Percentiles rank a stretch among this genome's conserved stretches.
phyloP scores from a whole-genome alignment of 2,329 filamentous ascomycete genomes.

The Calonectria pseudoturangicola region DNA sequence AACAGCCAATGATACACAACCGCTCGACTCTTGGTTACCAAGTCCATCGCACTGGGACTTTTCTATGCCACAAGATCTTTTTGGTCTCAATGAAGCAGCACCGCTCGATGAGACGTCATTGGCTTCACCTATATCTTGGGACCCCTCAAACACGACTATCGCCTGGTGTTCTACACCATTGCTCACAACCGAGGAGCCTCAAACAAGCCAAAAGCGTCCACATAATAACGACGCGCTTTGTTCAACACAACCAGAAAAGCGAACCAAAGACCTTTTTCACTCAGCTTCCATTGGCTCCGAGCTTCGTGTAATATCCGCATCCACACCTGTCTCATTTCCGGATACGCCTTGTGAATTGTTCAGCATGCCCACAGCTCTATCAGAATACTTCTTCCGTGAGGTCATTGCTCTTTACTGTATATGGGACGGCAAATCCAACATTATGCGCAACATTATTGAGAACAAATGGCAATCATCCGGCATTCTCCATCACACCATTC shows the following conservation, averaged over 20 bases:
- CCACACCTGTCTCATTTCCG: not conserved
- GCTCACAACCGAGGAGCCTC: not conserved
- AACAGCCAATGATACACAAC: not conserved
- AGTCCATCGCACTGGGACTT: constrained; percentile 31
- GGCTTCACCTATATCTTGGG: not conserved
- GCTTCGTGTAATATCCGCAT: not conserved
- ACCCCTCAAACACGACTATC: not conserved
- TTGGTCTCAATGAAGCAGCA: constrained; percentile 13
- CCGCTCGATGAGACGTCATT: not conserved
- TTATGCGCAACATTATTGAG: constrained; percentile 49
- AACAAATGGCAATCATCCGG: constrained; percentile 46
- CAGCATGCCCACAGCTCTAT: constrained; percentile 40
- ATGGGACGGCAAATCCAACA: constrained; percentile 49
- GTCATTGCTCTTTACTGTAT: constrained; percentile 49
- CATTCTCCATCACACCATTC: constrained; percentile 48
- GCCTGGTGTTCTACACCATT: not conserved
- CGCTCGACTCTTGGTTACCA: constrained; percentile 22
- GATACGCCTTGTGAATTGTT: constrained; percentile 33
- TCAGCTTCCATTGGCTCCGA: not conserved
- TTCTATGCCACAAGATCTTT: constrained; percentile 27
- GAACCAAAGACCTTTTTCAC: not conserved
- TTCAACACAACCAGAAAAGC: not conserved
- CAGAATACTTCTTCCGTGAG: constrained; percentile 49
- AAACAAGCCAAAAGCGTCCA: constrained; percentile 17
- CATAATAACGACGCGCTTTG: not conserved